A percentile compares a stretch with the other conserved stretches of the same genome.
These are phyloP conservation scores for Corinectria fuckeliana DNA, from an alignment of 2,329 filamentous ascomycete species.

Conservation along the genomic window DNA sequence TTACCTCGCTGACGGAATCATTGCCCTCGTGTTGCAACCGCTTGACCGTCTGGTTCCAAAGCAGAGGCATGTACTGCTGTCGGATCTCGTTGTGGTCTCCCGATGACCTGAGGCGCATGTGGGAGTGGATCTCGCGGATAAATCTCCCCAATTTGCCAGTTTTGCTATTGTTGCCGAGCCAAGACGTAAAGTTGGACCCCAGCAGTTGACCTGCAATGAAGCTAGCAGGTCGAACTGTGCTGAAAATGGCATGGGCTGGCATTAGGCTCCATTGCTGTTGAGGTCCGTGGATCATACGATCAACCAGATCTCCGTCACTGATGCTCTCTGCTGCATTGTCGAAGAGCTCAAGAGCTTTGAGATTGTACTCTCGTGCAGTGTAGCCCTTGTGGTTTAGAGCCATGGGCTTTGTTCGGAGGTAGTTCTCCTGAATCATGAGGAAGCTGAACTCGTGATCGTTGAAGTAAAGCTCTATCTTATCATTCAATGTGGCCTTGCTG, in stretches of 20 bases:
- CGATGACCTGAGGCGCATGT: constrained; percentile 91
- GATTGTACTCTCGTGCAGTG: constrained; percentile 68
- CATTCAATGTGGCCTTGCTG: constrained; percentile 88
- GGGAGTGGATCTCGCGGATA: constrained; percentile 92
- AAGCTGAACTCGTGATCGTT: constrained; percentile 98
- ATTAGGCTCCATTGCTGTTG: constrained; percentile 99
- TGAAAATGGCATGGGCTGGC: constrained; percentile 95
- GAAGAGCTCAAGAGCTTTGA: constrained; percentile 85
- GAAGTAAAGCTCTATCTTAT: constrained; percentile 99
- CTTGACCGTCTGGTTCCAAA: constrained; percentile 83
- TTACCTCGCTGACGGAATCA: constrained; percentile 81
- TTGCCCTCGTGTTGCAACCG: constrained; percentile 80
- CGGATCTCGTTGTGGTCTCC: constrained; percentile 93
- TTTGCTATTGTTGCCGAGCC: constrained; percentile 96
- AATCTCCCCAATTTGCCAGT: constrained; percentile 77
- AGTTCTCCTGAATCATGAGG: constrained; percentile 98
- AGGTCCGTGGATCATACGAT: constrained; percentile 97
- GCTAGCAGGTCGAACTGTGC: constrained; percentile 89
- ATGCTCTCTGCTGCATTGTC: constrained; percentile 94
- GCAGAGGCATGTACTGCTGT: constrained; percentile 88
- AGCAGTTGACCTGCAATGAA: constrained; percentile 81
- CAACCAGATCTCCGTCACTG: constrained; percentile 94
- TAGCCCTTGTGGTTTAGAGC: constrained; percentile 63
- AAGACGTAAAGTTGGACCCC: constrained; percentile 80
- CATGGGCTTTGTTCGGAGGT: constrained; percentile 82